Evolutionary conservation across 1,284 basidiomycete genomes (phyloP).

Genomic region (Ceratobasidium sp.): DNA sequence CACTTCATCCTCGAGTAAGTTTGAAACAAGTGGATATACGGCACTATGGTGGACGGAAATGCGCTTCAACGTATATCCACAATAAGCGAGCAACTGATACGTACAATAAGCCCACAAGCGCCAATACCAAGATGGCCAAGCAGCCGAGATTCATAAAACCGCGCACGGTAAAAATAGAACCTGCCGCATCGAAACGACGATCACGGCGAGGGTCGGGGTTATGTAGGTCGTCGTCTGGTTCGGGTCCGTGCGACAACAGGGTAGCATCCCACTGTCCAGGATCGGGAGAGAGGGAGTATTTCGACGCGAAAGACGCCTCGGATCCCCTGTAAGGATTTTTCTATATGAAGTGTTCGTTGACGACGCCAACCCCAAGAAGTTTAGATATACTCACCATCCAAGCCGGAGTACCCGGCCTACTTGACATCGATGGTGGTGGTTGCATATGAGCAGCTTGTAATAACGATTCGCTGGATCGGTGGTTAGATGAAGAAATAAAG

Average conservation of each 20-base stretch:
- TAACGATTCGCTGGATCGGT: background rate
- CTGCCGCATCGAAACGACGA: slow-evolving; percentile 69
- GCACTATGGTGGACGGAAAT: slow-evolving; percentile 49
- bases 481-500: slow-evolving; percentile 4
- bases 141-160: slow-evolving; percentile 85
- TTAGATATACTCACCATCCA: background rate
- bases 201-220: slow-evolving; percentile 73
- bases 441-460: background rate
- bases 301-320: slow-evolving; percentile 16
- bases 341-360: background rate
- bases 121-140: slow-evolving; percentile 71
- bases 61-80: background rate
- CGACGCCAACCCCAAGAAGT: background rate
- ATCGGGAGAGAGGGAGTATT: slow-evolving; percentile 51
- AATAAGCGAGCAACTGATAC: slow-evolving; percentile 52
- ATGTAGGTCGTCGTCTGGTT: slow-evolving; percentile 61
- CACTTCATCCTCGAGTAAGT: slow-evolving; percentile 51
- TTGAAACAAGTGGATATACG: slow-evolving; percentile 63
- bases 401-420: background rate
- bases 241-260: slow-evolving; percentile 48
- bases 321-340: background rate
- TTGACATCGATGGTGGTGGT: background rate
- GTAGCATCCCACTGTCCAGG: slow-evolving; percentile 50
- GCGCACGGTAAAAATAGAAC: slow-evolving; percentile 76
- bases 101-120: slow-evolving; percentile 81